phyloP scores from a whole-genome alignment of 169 alveolate species.

The Plasmodium fragile region DNA sequence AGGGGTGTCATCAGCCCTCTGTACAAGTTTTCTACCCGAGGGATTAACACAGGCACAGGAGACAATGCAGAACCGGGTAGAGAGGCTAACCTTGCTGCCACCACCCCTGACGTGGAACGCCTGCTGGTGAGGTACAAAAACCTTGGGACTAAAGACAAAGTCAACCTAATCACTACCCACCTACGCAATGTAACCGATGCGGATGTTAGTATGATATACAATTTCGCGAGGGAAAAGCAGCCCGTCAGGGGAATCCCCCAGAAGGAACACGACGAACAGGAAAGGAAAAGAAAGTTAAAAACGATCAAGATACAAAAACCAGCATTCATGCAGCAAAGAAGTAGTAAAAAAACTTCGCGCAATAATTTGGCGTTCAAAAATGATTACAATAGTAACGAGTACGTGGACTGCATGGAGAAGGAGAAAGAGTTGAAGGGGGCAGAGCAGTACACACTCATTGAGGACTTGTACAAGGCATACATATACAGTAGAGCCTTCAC shows the following conservation, averaged over 20 bases:
- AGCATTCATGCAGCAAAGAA: conserved; percentile 47
- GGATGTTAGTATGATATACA: conserved; percentile 17
- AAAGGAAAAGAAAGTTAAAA: conserved; percentile 7
- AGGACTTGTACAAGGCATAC: conserved; percentile 55
- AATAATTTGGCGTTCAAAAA: conserved; percentile 1
- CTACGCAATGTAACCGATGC: conserved; percentile 16
- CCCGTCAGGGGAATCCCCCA: neutral
- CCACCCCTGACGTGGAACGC: neutral
- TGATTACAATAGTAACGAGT: conserved; percentile 10
- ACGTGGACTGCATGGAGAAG: conserved; percentile 19
- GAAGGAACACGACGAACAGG: neutral
- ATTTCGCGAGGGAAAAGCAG: neutral
- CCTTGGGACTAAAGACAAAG: conserved; percentile 34
- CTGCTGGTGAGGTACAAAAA: conserved; percentile 31
- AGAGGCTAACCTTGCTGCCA: neutral
- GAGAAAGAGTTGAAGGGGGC: conserved; percentile 34
- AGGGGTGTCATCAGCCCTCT: neutral
- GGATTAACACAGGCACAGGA: neutral
- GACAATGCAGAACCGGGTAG: neutral
- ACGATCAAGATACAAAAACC: conserved; percentile 25
- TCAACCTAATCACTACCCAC: conserved; percentile 41
- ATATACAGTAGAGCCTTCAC: conserved; percentile 55
- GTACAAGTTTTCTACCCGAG: neutral
- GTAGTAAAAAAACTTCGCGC: conserved; percentile 18
- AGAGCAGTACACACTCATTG: conserved; percentile 60